phyloP scores from a whole-genome alignment of 2,329 filamentous ascomycete species.

The Nectriaceae sp. region DNA sequence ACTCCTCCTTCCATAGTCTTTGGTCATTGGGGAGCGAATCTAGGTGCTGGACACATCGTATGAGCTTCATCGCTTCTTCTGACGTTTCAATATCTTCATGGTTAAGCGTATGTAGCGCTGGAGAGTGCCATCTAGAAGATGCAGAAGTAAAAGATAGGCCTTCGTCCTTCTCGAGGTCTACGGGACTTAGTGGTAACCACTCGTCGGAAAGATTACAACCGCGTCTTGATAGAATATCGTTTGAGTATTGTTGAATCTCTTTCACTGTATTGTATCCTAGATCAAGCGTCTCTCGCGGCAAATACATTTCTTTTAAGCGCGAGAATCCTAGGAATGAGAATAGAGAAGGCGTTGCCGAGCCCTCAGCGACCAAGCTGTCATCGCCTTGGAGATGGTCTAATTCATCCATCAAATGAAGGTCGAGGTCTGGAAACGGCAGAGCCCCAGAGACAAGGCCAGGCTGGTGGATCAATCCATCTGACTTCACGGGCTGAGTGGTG shows the following conservation, averaged over 20 bases:
- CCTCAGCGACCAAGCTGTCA: not conserved
- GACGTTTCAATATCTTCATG: constrained; percentile 16
- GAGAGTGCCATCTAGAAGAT: constrained; percentile 19
- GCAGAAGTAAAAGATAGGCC: constrained; percentile 27
- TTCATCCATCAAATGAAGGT: not conserved
- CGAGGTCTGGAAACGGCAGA: constrained; percentile 18
- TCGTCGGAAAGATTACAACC: constrained; percentile 21
- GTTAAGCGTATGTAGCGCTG: constrained; percentile 30
- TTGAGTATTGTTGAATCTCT: constrained; percentile 25
- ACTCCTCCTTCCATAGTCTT: constrained; percentile 2
- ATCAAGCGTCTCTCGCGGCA: constrained; percentile 23
- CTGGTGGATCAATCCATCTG: constrained; percentile 24
- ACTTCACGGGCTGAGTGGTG: constrained; percentile 6
- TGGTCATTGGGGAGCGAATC: not conserved
- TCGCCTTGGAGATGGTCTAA: not conserved
- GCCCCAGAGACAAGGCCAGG: constrained; percentile 13
- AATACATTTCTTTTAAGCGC: not conserved
- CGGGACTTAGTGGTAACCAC: constrained; percentile 34
- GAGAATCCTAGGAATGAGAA: not conserved
- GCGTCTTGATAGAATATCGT: constrained; percentile 16
- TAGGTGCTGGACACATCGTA: not conserved
- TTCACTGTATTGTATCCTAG: constrained; percentile 19
- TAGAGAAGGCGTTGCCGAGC: not conserved
- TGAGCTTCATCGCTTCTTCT: not conserved
- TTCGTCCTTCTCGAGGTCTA: constrained; percentile 27